These are phyloP conservation scores for Xanthoconium separans DNA, from an alignment of 1,284 basidiomycete genomes.

Conservation along the genomic window DNA sequence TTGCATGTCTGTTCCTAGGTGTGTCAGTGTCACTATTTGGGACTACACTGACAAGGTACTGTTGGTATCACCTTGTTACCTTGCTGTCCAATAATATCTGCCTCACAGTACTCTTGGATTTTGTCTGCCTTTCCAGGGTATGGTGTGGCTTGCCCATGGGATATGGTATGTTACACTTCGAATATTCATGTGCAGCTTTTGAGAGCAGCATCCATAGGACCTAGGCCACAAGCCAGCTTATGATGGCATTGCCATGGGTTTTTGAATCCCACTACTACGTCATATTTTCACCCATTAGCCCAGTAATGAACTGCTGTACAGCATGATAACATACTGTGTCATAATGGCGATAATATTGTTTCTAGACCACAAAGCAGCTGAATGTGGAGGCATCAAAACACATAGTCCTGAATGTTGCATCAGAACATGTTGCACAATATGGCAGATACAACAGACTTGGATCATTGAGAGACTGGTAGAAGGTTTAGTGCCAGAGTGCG, in stretches of 20 bases:
- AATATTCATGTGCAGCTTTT: background rate
- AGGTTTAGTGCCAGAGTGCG: too few relatives aligned
- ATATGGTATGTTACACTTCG: conserved; percentile 8
- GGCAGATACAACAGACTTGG: too few relatives aligned
- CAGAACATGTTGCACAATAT: too few relatives aligned
- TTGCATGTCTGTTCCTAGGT: conserved; percentile 13
- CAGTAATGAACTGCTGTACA: too few relatives aligned
- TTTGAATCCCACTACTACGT: background rate
- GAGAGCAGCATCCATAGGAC: conserved; percentile 6
- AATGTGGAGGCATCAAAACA: too few relatives aligned
- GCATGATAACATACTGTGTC: too few relatives aligned
- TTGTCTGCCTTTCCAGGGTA: conserved; percentile 1
- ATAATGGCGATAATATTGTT: too few relatives aligned
- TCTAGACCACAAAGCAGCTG: too few relatives aligned
- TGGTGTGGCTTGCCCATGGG: conserved; percentile 19
- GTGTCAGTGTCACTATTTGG: conserved; percentile 21
- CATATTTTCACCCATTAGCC: too few relatives aligned
- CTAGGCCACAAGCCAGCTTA: conserved; percentile 13
- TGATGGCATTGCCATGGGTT: conserved; percentile 10
- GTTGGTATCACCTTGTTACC: background rate
- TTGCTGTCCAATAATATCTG: background rate
- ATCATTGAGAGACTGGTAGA: too few relatives aligned
- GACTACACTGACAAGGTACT: conserved; percentile 20
- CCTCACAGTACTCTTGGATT: conserved; percentile 20
- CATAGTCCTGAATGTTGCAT: too few relatives aligned